Base-by-base conservation (phyloP, 352 stramenopile genomes). In the Aphanomyces astaci region DNA sequence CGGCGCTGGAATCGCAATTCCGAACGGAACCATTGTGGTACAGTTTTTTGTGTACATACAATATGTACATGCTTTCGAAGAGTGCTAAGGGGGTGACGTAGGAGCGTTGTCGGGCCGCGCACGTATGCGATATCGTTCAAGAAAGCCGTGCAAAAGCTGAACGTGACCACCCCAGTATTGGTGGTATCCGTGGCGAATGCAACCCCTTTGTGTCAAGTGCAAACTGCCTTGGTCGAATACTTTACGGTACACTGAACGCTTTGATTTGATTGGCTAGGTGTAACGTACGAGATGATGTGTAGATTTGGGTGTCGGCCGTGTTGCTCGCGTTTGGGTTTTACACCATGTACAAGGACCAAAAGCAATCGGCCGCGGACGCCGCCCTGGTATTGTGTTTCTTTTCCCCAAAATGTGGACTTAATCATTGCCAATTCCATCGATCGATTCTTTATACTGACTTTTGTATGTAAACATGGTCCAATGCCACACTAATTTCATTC, bases 251-350 rank as follows among this genome's bases (percentile, higher is more conserved):
- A 33, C n/a, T 9, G 17, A 9, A 7, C n/a, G n/a, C n/a, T n/a
- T n/a, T n/a, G 25, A 17, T 55, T 55, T 28, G 9, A 55, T 55
- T 2, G 15, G 30, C 25, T 7, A 36, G 28, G 25, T 15, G 28
- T 19, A 15, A 22, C 57, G 11, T 22, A n/a, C 22, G 1, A 65
- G 2, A 27, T 32, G 55, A 62, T 53, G 36, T 2, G 13, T 68
- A 68, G 51, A 59, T 59, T 39, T 59, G 51, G 51, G 51, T 39
- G 43, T 62, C 62, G 31, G 62, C 36, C 17, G 15, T 68, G 10
- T 13, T 59, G 19, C 1, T 48, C 13, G 13, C 59, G 33, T n/a
- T 59, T 40, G 27, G 49, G 24, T 10, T 40, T 10, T 17, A 59
- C 19, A 25, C 30, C 27, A 28, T 51, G 28, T 45, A 52, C 25